Base-by-base conservation (phyloP, 768 basidiomycete species). In the Agaricus sinodeliciosus region DNA sequence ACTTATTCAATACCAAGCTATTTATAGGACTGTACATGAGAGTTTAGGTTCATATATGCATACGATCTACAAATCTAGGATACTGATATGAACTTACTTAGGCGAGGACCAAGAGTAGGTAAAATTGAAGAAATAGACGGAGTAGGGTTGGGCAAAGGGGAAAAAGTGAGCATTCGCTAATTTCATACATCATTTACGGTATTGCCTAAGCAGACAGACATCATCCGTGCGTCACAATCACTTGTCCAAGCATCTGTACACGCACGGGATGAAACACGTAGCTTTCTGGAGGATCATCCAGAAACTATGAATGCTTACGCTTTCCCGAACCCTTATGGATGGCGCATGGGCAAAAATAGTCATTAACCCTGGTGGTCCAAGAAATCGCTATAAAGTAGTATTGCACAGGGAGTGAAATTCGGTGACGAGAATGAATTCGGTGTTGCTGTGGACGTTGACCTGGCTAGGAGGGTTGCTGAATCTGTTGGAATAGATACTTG, bases 131-230 rank as follows among this genome's bases (percentile, higher is more conserved):
- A 22, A 22, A 22, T 22, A 22, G 22, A 22, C 3, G 22, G 22
- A 22, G 22, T 22, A 3, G 22, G 22, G 3, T 22, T 22, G 22
- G 22, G 22, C 22, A 22, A 22, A 22, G 22, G 22, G 22, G 22
- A 22, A 22, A 22, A 22, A 22, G 3, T 54, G 3, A 55, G 56
- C 25, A 55, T 48, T 12, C 52, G 74, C 40, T 91, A 69, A 1
- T 88, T 87, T 0, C 88, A 88, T 35, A 86, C 86, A 49, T 82
- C 84, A 55, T 90, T 90, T 67, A 82, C 87, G n/a, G 84, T 84
- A 56, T 91, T 86, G 63, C 91, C 89, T 58, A 90, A 91, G 3
- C 3, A 22, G 2, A 22, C 22, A n/a, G n/a, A n/a, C 63, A 86
- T 87, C 74, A 91, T 89, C 60, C 90, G 90, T 0, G 80, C 69